Conservation (phyloP, 2,329 filamentous ascomycete genomes). For the Aspergillus ibericus region DNA sequence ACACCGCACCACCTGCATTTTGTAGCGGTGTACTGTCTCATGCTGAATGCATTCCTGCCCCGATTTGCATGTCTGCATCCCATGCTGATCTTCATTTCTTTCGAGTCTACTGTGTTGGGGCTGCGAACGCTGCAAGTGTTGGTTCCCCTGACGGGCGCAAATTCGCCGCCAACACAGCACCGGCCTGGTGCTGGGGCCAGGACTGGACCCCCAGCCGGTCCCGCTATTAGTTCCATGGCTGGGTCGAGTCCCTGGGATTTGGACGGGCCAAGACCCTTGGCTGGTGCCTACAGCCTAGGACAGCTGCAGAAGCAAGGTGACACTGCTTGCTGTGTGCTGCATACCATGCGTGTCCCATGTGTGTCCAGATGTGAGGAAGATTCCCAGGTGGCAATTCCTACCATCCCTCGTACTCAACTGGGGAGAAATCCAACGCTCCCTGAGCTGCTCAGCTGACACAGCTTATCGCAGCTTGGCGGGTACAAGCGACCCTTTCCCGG, state of each 20-base stretch:
- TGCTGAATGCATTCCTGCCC: background rate
- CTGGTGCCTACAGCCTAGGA: background rate
- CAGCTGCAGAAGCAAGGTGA: background rate
- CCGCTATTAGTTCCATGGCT: background rate
- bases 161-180: background rate
- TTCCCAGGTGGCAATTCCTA: background rate
- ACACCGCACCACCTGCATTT: background rate
- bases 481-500: background rate
- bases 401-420: background rate
- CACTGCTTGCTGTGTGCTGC: no score
- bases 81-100: background rate
- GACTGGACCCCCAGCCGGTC: background rate
- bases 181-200: background rate
- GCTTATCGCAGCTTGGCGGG: background rate
- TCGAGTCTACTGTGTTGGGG: background rate
- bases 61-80: background rate
- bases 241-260: background rate
- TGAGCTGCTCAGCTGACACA: background rate
- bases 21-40: background rate
- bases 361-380: background rate
- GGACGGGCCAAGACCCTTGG: background rate
- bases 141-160: background rate
- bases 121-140: background rate
- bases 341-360: no score
- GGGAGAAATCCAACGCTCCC: background rate